Percentiles rank a stretch among this genome's conserved stretches.
Evolutionary conservation across 2,329 filamentous ascomycete genomes (phyloP).

Genomic region (Zymoseptoria pseudotritici): DNA sequence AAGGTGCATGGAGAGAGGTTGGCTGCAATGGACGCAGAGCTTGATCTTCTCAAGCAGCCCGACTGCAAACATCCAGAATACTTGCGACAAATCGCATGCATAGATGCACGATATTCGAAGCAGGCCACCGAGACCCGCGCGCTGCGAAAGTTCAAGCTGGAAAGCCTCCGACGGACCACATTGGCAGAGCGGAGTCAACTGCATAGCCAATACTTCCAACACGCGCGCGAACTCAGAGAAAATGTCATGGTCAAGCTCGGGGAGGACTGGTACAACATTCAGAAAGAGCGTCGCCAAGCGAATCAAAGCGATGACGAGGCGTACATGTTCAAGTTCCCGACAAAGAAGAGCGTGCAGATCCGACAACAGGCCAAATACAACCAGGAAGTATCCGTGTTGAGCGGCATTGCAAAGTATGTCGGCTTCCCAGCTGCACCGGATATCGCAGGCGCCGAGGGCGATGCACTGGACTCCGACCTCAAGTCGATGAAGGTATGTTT

Average conservation of each 20-base stretch:
- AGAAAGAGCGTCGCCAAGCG: conserved; percentile 73
- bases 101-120: conserved; percentile 73
- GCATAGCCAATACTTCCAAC: conserved; percentile 85
- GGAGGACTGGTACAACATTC: conserved; percentile 86
- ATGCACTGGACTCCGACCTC: conserved; percentile 79
- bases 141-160: conserved; percentile 64
- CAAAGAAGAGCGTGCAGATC: conserved; percentile 67
- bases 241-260: conserved; percentile 71
- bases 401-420: conserved; percentile 87
- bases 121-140: conserved; percentile 70
- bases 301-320: conserved; percentile 74
- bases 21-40: conserved; percentile 65
- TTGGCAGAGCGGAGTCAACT: conserved; percentile 78
- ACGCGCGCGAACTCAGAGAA: conserved; percentile 75
- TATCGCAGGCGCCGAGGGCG: conserved; percentile 62
- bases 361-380: conserved; percentile 87
- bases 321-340: conserved; percentile 73
- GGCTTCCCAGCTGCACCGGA: conserved; percentile 93
- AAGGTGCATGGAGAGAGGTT: conserved; percentile 85
- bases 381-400: conserved; percentile 83
- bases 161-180: conserved; percentile 65
- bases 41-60: conserved; percentile 51
- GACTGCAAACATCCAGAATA: conserved; percentile 78
- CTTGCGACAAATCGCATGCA: conserved; percentile 78
- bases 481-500: conserved; percentile 76